Evolutionary conservation across 345 rosid genomes (phyloP).

Genomic region (Angophora floribunda): DNA sequence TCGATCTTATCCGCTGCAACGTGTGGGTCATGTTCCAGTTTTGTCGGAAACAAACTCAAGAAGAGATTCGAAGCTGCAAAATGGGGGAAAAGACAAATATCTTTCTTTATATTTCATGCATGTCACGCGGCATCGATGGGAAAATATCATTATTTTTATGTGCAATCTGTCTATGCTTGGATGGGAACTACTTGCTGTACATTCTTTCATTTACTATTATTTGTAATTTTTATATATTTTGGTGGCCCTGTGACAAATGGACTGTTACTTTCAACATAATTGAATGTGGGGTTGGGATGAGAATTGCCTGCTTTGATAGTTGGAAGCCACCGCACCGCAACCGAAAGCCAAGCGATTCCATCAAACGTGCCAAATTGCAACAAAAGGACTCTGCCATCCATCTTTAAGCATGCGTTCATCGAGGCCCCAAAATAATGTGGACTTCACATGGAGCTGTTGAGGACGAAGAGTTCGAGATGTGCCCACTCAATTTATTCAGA

Average conservation of each 20-base stretch:
- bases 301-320: neutral
- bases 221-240: neutral
- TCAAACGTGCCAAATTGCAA: neutral
- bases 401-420: fast-evolving
- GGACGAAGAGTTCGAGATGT: neutral
- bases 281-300: neutral
- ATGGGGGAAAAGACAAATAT: neutral
- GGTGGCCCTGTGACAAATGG: neutral
- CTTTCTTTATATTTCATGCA: fast-evolving
- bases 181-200: neutral
- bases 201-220: neutral
- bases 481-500: neutral
- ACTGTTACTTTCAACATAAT: neutral
- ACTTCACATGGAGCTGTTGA: neutral
- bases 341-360: neutral
- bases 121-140: neutral
- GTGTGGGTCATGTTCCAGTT: neutral
- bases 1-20: neutral
- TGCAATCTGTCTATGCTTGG: neutral
- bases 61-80: neutral
- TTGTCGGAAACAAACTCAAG: neutral
- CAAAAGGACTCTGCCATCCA: neutral
- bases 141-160: neutral
- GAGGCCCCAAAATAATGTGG: too few relatives aligned
- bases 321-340: neutral